Base-by-base conservation (phyloP, 257 asterid genomes). In the Salvia miltiorrhiza region DNA sequence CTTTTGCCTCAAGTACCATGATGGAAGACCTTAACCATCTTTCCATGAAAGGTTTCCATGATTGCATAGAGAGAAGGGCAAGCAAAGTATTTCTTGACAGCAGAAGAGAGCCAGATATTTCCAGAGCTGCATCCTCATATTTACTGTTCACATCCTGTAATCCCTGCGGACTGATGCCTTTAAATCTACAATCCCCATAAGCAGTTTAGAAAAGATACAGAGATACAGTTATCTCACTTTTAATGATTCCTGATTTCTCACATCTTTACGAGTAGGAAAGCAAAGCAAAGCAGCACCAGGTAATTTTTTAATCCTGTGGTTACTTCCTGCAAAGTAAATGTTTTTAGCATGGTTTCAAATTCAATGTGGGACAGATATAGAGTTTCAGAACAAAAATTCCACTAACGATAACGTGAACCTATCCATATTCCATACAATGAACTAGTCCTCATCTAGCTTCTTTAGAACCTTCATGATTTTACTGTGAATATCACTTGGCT, bases 41-140 rank as follows among this genome's bases (percentile, higher is more conserved):
- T 76, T 57, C 82, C 96, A 93, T 87, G 85, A 93, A 93, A 67
- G 95, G 85, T 82, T 90, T 90, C 97, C 97, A 94, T 47, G 99
- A 94, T 80, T 94, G 96, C 86, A 86, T 72, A 69, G 96, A 86
- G 52, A 89, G 72, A 69, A 89, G 85, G 70, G 96, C 97, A 67
- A 91, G 79, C 76, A 90, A 80, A 66, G 83, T 63, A 79, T 94
- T 91, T 80, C 99, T 86, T 2, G 96, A 88, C 67, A 91, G 87
- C 72, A 75, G 88, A 81, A 90, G 97, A 76, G 97, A 87, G 62
- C 84, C 77, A 52, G 92, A 88, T 80, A 89, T 82, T 65, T 88
- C 96, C 72, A 74, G 67, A 72, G 85, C 75, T 56, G 85, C 85
- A 76, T 88, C 79, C 87, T 86, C 90, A 78, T 82, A 90, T 81